Evolutionary conservation across 352 stramenopile species (phyloP), one percentile per base, ranked within the genome.

Genomic region (Phytophthora vignae): DNA sequence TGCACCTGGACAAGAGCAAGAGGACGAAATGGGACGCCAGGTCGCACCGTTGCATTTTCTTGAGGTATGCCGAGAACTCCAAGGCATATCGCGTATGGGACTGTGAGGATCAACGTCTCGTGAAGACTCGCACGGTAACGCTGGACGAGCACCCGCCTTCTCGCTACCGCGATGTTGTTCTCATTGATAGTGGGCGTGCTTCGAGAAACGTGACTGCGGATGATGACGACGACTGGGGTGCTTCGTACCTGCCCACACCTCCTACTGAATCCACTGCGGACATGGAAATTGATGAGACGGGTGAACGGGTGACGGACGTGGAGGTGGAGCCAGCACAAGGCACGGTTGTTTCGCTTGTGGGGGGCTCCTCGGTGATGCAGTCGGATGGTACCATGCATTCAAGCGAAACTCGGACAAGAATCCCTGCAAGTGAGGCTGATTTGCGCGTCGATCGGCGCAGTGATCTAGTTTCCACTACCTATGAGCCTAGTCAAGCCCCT

Each of bases 11-110:
- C 22, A 70, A 73, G 50, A 25, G 17, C n/a, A 69, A 64, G 49
- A 50, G 57, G 6, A 52, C 55, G 21, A 77, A 77, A 17, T 64
- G 48, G 54, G 60, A 77, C 36, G n/a, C 49, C 5, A 72, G 63
- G 52, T 56, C 60, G 15, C 55, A 58, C 29, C 40, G 40, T 4
- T 73, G 71, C 55, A 61, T 77, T 27, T 67, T 73, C 40, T 40
- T 67, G 8, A 58, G 52, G 25, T 73, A 67, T 29, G 11, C 65
- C 14, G 49, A 67, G 21, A 44, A n/a, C 14, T 59, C 64, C 31
- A 66, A 71, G 17, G 64, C 44, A 9, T 64, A 69, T 52, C 59
- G 53, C 29, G 59, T 63, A 2, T 44, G 49, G 44, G 59, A 73
- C 21, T 2, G 33, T 22, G 52, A 69, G 8, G 40, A 59, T 55